Evolutionary conservation across 768 basidiomycete genomes (phyloP).

Genomic region (Nidularia pulvinata): DNA sequence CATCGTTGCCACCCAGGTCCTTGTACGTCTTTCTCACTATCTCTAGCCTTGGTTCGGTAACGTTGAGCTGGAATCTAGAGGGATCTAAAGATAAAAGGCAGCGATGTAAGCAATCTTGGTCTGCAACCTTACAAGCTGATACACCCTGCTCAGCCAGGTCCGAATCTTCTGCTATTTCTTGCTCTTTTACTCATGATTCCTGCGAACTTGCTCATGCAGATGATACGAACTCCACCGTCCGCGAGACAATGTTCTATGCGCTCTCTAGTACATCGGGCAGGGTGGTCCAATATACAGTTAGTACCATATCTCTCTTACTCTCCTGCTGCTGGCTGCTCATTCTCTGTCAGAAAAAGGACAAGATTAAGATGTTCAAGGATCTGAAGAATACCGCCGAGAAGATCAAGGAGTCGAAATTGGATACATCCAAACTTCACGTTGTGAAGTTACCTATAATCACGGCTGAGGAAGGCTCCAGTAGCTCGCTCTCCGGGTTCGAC

Average conservation of each 20-base stretch:
- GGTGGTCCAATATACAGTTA: constrained; percentile 72
- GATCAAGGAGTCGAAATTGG: constrained; percentile 15
- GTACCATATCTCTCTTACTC: constrained; percentile 8
- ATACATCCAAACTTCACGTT: constrained; percentile 9
- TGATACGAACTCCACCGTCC: not conserved
- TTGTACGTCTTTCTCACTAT: constrained; percentile 9
- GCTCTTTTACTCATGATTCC: not conserved
- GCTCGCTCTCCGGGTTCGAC: no score
- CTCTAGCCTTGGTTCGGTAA: not conserved
- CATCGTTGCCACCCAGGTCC: constrained; percentile 23
- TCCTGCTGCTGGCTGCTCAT: not conserved
- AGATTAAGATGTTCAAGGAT: constrained; percentile 36
- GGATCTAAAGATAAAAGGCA: not conserved
- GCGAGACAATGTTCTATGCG: constrained; percentile 73
- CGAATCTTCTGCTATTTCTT: not conserved
- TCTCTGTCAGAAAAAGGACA: constrained; percentile 36
- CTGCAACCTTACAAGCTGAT: constrained; percentile 53
- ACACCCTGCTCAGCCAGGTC: constrained; percentile 20
- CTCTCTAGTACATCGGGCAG: constrained; percentile 78
- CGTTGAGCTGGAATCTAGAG: not conserved
- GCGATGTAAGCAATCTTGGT: constrained; percentile 26
- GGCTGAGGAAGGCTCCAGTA: no score
- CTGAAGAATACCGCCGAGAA: constrained; percentile 24
- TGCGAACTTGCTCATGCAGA: not conserved
- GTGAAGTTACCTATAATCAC: not conserved